Evolutionary conservation across 2,329 filamentous ascomycete species (phyloP).

Genomic region (Epichloe hybrida): DNA sequence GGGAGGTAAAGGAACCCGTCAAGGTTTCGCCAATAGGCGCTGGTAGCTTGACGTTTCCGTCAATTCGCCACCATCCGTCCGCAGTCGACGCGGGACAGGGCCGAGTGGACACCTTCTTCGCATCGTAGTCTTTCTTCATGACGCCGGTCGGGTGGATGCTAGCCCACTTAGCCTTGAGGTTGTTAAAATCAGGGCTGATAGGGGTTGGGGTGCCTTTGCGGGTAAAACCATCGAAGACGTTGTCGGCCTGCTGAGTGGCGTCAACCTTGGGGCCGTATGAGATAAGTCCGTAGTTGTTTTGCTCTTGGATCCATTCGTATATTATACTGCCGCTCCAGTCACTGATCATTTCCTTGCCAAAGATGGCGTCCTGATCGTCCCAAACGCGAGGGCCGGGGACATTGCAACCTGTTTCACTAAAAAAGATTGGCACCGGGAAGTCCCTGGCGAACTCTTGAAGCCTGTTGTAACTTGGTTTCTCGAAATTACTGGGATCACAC

Average conservation of each 20-base stretch:
- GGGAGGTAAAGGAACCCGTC: constrained; percentile 13
- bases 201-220: constrained; percentile 62
- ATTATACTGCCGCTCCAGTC: constrained; percentile 66
- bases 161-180: constrained; percentile 65
- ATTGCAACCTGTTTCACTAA: constrained; percentile 83
- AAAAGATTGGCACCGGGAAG: constrained; percentile 80
- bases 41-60: constrained; percentile 57
- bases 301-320: constrained; percentile 83
- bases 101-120: constrained; percentile 45
- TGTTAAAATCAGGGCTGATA: constrained; percentile 61
- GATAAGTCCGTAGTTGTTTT: constrained; percentile 71
- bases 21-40: constrained; percentile 43
- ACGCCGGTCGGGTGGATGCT: constrained; percentile 58
- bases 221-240: constrained; percentile 51
- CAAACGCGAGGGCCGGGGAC: constrained; percentile 47
- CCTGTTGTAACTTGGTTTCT: constrained; percentile 52
- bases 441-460: constrained; percentile 53
- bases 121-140: constrained; percentile 49
- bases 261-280: constrained; percentile 53
- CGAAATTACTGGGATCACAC: constrained; percentile 49
- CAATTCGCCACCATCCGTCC: constrained; percentile 67
- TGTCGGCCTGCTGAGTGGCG: constrained; percentile 36
- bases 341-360: constrained; percentile 57
- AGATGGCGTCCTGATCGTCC: constrained; percentile 62
- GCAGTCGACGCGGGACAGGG: constrained; percentile 57